These are phyloP conservation scores for Debaryomyces coudertii DNA, from an alignment of 1,139 yeast species.

Conservation along the genomic window DNA sequence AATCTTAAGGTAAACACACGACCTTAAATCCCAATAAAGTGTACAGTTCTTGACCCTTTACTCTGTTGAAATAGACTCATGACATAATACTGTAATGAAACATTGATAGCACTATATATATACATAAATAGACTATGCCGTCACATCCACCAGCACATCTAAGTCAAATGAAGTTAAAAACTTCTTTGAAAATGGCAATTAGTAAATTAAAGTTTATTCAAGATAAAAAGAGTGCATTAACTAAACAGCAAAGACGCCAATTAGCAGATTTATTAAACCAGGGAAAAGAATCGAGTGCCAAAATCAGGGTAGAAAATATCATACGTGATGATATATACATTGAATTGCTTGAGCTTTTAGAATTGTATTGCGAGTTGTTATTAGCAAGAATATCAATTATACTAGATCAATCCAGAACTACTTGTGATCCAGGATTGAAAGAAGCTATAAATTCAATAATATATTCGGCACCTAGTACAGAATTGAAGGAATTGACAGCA, in stretches of 20 bases:
- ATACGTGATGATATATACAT: constrained; percentile 83
- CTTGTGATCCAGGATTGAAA: constrained; percentile 64
- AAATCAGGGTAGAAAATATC: constrained; percentile 81
- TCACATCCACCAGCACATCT: constrained; percentile 33
- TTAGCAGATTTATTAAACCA: constrained; percentile 71
- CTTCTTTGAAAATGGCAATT: constrained; percentile 78
- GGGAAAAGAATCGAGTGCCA: constrained; percentile 84
- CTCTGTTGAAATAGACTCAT: background rate
- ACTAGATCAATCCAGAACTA: constrained; percentile 37
- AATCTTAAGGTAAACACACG: too few species aligned
- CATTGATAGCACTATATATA: background rate
- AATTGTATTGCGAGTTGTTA: constrained; percentile 80
- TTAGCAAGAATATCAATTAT: constrained; percentile 72
- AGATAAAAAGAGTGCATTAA: constrained; percentile 77
- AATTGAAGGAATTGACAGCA: constrained; percentile 67
- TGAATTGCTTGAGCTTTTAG: constrained; percentile 78
- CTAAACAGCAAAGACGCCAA: constrained; percentile 77
- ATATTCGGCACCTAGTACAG: constrained; percentile 72
- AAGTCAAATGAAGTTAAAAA: constrained; percentile 57
- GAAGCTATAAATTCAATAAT: constrained; percentile 78
- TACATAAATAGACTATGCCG: constrained; percentile 6
- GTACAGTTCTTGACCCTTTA: too few species aligned
- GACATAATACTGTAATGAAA: background rate
- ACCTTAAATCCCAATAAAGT: background rate
- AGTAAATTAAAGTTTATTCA: constrained; percentile 79